Conservation (phyloP, 2,329 filamentous ascomycete species). For the Alternaria burnsii region DNA sequence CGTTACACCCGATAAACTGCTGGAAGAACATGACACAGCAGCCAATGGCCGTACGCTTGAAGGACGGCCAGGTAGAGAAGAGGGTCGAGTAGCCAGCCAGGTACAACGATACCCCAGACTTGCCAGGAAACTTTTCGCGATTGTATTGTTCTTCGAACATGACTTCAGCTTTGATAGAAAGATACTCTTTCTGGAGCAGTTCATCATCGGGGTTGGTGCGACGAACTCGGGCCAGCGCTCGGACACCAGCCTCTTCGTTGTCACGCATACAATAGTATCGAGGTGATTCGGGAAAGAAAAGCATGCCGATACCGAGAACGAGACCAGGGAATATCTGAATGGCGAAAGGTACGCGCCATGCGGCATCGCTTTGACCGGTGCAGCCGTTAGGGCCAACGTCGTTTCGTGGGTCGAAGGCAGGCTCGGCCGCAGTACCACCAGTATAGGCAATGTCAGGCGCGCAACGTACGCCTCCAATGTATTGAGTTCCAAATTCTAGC, state of each 20-base stretch:
- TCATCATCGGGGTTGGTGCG: constrained; percentile 58
- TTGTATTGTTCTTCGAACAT: constrained; percentile 63
- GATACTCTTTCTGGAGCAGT: constrained; percentile 72
- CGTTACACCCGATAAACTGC: constrained; percentile 76
- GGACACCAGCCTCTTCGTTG: constrained; percentile 55
- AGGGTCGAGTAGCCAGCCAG: constrained; percentile 62
- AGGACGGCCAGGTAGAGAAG: constrained; percentile 55
- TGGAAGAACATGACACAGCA: constrained; percentile 55
- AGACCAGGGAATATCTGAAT: constrained; percentile 82
- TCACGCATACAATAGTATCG: constrained; percentile 42
- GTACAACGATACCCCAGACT: constrained; percentile 61
- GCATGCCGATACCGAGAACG: constrained; percentile 72
- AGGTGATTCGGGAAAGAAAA: constrained; percentile 36
- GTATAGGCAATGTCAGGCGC: constrained; percentile 59
- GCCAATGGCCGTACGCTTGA: constrained; percentile 49
- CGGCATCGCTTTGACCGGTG: constrained; percentile 47
- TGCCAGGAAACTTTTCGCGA: constrained; percentile 45
- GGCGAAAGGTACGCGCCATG: constrained; percentile 74
- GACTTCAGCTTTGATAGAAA: constrained; percentile 53
- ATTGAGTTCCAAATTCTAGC: constrained; percentile 33
- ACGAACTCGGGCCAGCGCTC: constrained; percentile 58
- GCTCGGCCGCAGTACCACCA: constrained; percentile 52
- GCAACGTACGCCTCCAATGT: constrained; percentile 50
- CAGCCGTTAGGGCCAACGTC: constrained; percentile 32
- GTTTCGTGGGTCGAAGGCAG: constrained; percentile 48